phyloP scores from a whole-genome alignment of 176 grass and related monocot species.

The Leersia perrieri region DNA sequence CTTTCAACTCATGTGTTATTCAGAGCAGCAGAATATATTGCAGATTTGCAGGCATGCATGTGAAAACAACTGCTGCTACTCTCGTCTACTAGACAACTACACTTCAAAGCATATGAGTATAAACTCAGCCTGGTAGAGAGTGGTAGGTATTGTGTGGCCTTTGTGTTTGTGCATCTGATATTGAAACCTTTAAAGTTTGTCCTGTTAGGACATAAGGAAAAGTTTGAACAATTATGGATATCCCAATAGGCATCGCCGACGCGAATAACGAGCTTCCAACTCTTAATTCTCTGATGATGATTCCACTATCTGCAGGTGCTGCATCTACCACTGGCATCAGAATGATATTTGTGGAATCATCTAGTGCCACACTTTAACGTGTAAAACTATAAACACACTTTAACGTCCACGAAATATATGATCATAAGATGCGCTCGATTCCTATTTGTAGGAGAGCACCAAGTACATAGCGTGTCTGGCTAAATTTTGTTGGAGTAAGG shows the following conservation, averaged over 20 bases:
- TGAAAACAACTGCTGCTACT: conserved; percentile 33
- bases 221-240: conserved; percentile 11
- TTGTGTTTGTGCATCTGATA: neutral
- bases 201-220: neutral
- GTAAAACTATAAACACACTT: neutral
- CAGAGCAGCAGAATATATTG: neutral
- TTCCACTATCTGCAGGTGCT: conserved; percentile 31
- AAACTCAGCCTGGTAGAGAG: conserved; percentile 1
- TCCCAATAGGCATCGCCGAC: conserved; percentile 4
- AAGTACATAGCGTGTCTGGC: neutral
- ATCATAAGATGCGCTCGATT: neutral
- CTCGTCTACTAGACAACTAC: no score
- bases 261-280: conserved; percentile 31
- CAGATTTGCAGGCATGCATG: neutral
- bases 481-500: conserved; percentile 10
- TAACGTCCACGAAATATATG: neutral
- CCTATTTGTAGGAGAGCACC: neutral
- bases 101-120: neutral
- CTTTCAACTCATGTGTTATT: conserved; percentile 10
- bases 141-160: neutral
- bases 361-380: no score
- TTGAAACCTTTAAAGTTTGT: neutral
- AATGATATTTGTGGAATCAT: no score
- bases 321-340: conserved; percentile 15
- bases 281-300: conserved; percentile 19